Conservation (phyloP, 805 yeast species). For the Zygoascus flipseniorum region DNA sequence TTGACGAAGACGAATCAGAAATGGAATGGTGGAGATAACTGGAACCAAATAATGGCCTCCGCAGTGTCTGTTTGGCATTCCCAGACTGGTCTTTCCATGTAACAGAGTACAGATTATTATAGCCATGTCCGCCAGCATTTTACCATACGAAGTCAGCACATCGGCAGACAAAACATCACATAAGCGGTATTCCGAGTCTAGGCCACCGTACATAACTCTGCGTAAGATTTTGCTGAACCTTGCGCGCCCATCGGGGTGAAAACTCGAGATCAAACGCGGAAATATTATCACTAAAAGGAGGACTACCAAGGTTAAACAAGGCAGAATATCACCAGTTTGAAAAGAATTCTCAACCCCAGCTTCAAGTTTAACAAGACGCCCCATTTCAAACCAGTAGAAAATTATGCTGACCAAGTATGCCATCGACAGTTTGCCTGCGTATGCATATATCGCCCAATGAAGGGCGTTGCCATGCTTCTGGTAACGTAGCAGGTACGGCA, state of each 20-base stretch:
- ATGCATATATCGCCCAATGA: conserved; percentile 30
- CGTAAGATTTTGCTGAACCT: conserved; percentile 36
- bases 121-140: conserved; percentile 64
- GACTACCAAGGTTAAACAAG: conserved; percentile 31
- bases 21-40: conserved; percentile 44
- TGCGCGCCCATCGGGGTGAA: conserved; percentile 27
- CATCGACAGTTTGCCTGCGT: conserved; percentile 26
- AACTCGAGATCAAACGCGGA: conserved; percentile 30
- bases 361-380: not conserved
- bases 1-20: conserved; percentile 70
- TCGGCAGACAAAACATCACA: conserved; percentile 82
- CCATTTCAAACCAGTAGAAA: conserved; percentile 18
- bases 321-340: conserved; percentile 22
- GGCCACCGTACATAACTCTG: conserved; percentile 50
- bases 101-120: conserved; percentile 44
- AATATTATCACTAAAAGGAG: conserved; percentile 32
- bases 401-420: conserved; percentile 21
- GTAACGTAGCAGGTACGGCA: conserved; percentile 18
- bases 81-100: conserved; percentile 30
- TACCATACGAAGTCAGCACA: conserved; percentile 72
- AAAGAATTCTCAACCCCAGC: conserved; percentile 10
- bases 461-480: conserved; percentile 18
- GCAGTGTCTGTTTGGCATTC: conserved; percentile 30
- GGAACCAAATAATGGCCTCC: conserved; percentile 33
- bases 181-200: conserved; percentile 49